Conservation (phyloP, 176 grass and related monocot species). For the Metroxylon sagu region DNA sequence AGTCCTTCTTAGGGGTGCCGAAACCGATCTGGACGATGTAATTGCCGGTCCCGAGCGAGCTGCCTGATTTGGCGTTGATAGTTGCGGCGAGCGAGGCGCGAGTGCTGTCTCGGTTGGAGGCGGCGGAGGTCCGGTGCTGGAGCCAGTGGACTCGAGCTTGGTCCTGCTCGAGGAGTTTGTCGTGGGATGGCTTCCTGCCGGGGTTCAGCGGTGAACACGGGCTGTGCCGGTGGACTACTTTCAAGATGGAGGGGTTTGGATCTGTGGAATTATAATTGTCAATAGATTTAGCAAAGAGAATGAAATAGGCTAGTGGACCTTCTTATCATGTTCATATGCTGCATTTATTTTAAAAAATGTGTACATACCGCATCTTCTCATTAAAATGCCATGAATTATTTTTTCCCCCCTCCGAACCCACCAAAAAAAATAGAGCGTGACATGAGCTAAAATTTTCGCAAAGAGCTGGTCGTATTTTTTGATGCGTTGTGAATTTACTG, state of each 20-base stretch:
- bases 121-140: constrained; percentile 19
- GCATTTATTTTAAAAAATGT: too few species aligned
- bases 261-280: neutral
- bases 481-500: too few species aligned
- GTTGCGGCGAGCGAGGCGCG: constrained; percentile 26
- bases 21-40: constrained; percentile 60
- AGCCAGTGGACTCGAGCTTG: constrained; percentile 47
- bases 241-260: constrained; percentile 28
- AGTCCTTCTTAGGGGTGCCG: constrained; percentile 44
- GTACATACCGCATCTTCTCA: too few species aligned
- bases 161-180: constrained; percentile 42
- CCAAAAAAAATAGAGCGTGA: too few species aligned
- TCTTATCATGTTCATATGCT: too few species aligned
- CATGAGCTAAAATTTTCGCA: too few species aligned
- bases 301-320: too few species aligned
- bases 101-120: neutral
- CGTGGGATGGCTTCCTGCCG: constrained; percentile 11
- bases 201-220: constrained; percentile 45
- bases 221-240: constrained; percentile 48
- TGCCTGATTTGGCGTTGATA: constrained; percentile 37
- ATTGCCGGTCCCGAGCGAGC: constrained; percentile 49
- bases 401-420: too few species aligned
- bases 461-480: too few species aligned
- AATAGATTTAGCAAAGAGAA: too few species aligned
- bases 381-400: too few species aligned